phyloP scores from a whole-genome alignment of 2,329 filamentous ascomycete genomes.

The Aspergillus phoenicis region DNA sequence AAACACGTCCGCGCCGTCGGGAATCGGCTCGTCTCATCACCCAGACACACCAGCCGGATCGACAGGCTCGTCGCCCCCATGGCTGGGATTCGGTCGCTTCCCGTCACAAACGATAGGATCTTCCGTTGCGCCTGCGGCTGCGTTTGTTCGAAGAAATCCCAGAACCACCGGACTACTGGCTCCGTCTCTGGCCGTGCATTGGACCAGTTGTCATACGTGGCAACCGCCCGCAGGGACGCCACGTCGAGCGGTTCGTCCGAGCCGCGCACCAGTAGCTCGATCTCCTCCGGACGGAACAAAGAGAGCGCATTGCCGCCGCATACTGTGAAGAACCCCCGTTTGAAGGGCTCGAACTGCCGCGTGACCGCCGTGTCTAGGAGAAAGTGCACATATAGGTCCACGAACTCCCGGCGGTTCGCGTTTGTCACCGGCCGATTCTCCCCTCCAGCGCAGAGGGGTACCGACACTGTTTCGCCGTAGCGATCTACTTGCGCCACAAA shows the following conservation, averaged over 20 bases:
- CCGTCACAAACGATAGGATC: slow-evolving; percentile 83
- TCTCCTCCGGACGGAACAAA: slow-evolving; percentile 86
- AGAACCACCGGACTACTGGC: slow-evolving; percentile 80
- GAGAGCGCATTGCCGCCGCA: slow-evolving; percentile 86
- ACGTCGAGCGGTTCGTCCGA: slow-evolving; percentile 85
- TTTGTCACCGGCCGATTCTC: slow-evolving; percentile 79
- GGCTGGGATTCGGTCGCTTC: slow-evolving; percentile 86
- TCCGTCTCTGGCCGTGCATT: slow-evolving; percentile 57
- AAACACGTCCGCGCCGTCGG: slow-evolving; percentile 91
- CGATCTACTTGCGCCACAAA: slow-evolving; percentile 77
- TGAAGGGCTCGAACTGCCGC: slow-evolving; percentile 90
- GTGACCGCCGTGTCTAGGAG: slow-evolving; percentile 75
- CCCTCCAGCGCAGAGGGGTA: slow-evolving; percentile 74
- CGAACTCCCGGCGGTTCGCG: slow-evolving; percentile 79
- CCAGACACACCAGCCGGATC: slow-evolving; percentile 75
- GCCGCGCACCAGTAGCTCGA: slow-evolving; percentile 82
- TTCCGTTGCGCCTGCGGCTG: slow-evolving; percentile 70
- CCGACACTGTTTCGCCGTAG: slow-evolving; percentile 68
- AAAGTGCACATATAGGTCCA: slow-evolving; percentile 80
- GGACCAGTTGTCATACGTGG: slow-evolving; percentile 80
- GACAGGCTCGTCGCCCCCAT: slow-evolving; percentile 79
- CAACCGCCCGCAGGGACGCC: slow-evolving; percentile 71
- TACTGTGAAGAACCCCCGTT: slow-evolving; percentile 89
- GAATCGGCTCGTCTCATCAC: slow-evolving; percentile 72
- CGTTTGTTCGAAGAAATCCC: slow-evolving; percentile 74